Evolutionary conservation across 106 monocot species (phyloP).

Genomic region (Gastrodia elata): DNA sequence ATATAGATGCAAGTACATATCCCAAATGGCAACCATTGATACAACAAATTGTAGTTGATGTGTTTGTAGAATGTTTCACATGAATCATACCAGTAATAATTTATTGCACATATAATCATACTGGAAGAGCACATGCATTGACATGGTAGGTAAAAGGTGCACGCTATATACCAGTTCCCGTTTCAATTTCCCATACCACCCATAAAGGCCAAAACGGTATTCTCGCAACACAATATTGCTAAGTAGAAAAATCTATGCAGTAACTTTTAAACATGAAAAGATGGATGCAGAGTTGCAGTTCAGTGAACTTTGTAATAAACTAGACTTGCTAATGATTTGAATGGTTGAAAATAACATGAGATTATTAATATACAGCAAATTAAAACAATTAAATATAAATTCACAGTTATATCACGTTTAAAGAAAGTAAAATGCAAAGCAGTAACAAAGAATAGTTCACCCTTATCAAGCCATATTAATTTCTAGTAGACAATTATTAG

Average conservation of each 20-base stretch:
- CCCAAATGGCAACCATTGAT: background rate
- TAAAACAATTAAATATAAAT: background rate
- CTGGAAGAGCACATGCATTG: background rate
- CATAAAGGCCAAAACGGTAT: background rate
- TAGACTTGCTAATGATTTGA: background rate
- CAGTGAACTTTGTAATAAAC: background rate
- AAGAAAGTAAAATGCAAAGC: background rate
- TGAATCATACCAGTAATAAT: background rate
- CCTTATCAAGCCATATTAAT: background rate
- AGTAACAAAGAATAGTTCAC: background rate
- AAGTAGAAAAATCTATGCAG: background rate
- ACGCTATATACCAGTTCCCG: background rate
- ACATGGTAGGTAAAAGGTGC: background rate
- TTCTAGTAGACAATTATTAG: background rate
- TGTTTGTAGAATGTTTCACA: background rate
- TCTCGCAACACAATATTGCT: background rate
- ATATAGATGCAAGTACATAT: no score
- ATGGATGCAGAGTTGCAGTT: background rate
- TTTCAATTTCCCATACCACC: background rate
- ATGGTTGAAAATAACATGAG: background rate
- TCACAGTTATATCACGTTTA: background rate
- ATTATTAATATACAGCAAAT: background rate
- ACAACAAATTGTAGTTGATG: background rate
- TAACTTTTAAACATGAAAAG: background rate
- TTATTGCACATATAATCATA: background rate